These are phyloP conservation scores for Penicillium soppii DNA, from an alignment of 495 filamentous ascomycete genomes.

Conservation along the genomic window DNA sequence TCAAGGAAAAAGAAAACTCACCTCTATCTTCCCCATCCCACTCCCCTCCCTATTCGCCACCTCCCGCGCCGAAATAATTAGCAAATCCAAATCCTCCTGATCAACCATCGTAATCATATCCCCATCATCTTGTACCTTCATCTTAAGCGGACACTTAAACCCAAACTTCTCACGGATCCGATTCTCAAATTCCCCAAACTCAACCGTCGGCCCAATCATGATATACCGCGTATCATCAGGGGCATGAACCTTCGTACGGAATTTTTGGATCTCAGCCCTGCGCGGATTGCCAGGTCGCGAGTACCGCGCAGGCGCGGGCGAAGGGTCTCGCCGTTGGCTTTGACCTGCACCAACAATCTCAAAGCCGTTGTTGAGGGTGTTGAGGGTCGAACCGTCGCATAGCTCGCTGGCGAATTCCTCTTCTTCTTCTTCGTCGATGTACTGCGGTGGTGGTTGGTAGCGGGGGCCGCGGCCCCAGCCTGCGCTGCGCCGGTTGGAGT, in stretches of 20 bases:
- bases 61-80: slow-evolving; percentile 64
- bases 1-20: slow-evolving; percentile 45
- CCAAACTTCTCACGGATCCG: slow-evolving; percentile 83
- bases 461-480: slow-evolving; percentile 36
- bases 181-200: slow-evolving; percentile 71
- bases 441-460: slow-evolving; percentile 50
- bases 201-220: slow-evolving; percentile 72
- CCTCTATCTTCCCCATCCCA: slow-evolving; percentile 95
- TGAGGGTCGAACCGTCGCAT: slow-evolving; percentile 59
- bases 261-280: slow-evolving; percentile 51
- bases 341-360: slow-evolving; percentile 63
- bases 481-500: slow-evolving; percentile 36
- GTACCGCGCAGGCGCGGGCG: slow-evolving; percentile 29
- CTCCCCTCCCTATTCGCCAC: slow-evolving; percentile 68
- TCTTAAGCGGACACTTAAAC: slow-evolving; percentile 66
- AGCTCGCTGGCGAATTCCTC: slow-evolving; percentile 65
- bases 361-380: slow-evolving; percentile 71
- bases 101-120: slow-evolving; percentile 98
- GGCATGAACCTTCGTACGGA: slow-evolving; percentile 86
- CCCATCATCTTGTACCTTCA: slow-evolving; percentile 82
- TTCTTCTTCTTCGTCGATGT: slow-evolving; percentile 73
- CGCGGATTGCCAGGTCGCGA: slow-evolving; percentile 32
- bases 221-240: slow-evolving; percentile 91
- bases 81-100: slow-evolving; percentile 92
- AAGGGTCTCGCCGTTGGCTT: slow-evolving; percentile 18